A percentile compares a stretch with the other conserved stretches of the same genome.
Conservation (phyloP, 805 yeast genomes). For the Candida suzukii region DNA sequence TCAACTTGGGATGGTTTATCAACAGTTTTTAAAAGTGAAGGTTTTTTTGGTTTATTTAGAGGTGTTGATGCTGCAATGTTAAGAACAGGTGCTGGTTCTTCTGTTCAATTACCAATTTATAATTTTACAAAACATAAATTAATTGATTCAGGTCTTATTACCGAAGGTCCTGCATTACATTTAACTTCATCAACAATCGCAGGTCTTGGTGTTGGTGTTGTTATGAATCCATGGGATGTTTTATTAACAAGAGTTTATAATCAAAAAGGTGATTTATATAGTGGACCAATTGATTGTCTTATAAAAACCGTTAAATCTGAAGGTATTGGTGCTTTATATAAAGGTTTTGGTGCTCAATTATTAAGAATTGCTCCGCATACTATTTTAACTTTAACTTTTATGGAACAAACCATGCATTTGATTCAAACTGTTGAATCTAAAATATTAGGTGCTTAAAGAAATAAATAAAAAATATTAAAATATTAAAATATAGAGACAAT, state of each 20-base stretch:
- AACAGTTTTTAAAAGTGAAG: slow-evolving; percentile 59
- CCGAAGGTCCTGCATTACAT: slow-evolving; percentile 65
- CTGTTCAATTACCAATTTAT: slow-evolving; percentile 91
- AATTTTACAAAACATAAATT: slow-evolving; percentile 65
- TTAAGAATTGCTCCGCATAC: slow-evolving; percentile 95
- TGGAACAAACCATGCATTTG: slow-evolving; percentile 88
- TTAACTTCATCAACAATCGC: slow-evolving; percentile 67
- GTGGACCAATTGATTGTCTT: slow-evolving; percentile 85
- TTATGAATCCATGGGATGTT: slow-evolving; percentile 98
- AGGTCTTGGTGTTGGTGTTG: slow-evolving; percentile 89
- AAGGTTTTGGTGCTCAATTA: slow-evolving; percentile 92
- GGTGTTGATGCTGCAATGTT: slow-evolving; percentile 94
- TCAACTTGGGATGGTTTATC: slow-evolving; percentile 62
- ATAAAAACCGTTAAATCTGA: slow-evolving; percentile 74
- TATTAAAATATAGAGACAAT: too few relatives aligned
- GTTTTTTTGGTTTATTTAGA: slow-evolving; percentile 70
- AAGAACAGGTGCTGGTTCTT: slow-evolving; percentile 93
- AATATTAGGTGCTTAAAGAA: slow-evolving; percentile 4
- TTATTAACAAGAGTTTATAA: slow-evolving; percentile 91
- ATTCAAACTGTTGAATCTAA: slow-evolving; percentile 34
- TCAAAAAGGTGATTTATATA: slow-evolving; percentile 82
- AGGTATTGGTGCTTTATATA: slow-evolving; percentile 84
- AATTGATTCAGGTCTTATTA: slow-evolving; percentile 41
- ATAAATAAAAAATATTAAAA: too few relatives aligned
- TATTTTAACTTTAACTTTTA: slow-evolving; percentile 78